Percentiles rank a stretch among this genome's conserved stretches.
phyloP scores from a whole-genome alignment of 1,284 basidiomycete species.

The Cutaneotrichosporon mucoides region DNA sequence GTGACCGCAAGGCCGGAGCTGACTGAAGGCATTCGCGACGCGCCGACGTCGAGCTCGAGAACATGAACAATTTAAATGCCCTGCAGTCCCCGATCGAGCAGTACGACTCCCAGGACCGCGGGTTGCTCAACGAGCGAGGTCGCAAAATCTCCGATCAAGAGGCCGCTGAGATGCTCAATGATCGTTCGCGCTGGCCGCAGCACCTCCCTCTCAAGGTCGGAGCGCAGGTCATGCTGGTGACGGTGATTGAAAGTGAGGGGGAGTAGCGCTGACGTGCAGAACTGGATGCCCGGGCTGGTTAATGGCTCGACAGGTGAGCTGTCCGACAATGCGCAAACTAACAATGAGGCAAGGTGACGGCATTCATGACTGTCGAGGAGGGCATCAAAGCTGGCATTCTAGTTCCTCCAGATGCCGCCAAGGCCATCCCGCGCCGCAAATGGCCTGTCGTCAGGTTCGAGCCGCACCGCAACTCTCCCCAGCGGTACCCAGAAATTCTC shows the following conservation, averaged over 20 bases:
- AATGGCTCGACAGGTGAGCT: conserved; percentile 11
- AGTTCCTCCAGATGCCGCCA: neutral
- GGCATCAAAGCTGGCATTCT: neutral
- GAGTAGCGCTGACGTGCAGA: conserved; percentile 6
- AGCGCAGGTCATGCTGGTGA: conserved; percentile 41
- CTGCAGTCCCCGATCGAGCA: neutral
- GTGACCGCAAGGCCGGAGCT: neutral
- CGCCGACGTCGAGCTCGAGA: conserved; percentile 31
- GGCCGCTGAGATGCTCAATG: conserved; percentile 27
- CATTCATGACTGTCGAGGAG: conserved; percentile 7
- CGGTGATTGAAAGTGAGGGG: conserved; percentile 10
- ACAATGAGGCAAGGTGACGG: conserved; percentile 10
- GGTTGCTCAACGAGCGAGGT: conserved; percentile 23
- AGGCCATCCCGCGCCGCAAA: neutral
- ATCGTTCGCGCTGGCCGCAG: conserved; percentile 30
- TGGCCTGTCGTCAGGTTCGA: conserved; percentile 37
- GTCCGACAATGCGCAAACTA: neutral
- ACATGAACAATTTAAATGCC: conserved; percentile 23
- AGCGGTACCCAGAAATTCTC: neutral
- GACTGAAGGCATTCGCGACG: conserved; percentile 12
- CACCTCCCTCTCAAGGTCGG: conserved; percentile 30
- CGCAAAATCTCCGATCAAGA: conserved; percentile 12
- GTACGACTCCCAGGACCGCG: conserved; percentile 23
- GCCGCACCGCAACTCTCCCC: conserved; percentile 7
- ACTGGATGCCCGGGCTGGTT: conserved; percentile 13